These are phyloP conservation scores for Cercospora sp. DNA, from an alignment of 2,329 filamentous ascomycete species.

Conservation along the genomic window DNA sequence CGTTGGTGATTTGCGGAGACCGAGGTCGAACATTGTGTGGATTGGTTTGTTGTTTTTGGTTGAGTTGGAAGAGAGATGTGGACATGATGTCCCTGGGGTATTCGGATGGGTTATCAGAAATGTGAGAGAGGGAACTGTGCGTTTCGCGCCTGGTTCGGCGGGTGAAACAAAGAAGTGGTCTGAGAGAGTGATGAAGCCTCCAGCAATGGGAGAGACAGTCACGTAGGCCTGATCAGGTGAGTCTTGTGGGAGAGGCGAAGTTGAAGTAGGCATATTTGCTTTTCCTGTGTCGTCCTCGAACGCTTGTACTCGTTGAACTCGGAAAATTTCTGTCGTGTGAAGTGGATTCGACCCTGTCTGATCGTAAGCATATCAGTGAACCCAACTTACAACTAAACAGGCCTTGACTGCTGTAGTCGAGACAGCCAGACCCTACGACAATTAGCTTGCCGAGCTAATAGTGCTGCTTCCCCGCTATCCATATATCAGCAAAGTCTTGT, in stretches of 20 bases:
- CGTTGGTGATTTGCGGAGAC: constrained; percentile 49
- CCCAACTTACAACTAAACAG: background rate
- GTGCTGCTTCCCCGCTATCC: background rate
- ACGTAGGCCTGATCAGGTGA: constrained; percentile 33
- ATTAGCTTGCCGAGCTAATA: background rate
- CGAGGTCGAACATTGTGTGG: constrained; percentile 57
- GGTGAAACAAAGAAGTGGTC: constrained; percentile 36
- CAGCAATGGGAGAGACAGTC: constrained; percentile 36
- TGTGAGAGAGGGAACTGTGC: constrained; percentile 55
- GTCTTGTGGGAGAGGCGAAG: constrained; percentile 28
- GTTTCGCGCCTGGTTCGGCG: constrained; percentile 46
- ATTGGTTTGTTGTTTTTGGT: constrained; percentile 28
- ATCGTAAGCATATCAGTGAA: background rate
- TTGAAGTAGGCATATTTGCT: background rate
- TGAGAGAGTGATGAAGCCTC: constrained; percentile 36
- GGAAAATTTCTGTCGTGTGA: background rate
- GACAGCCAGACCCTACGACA: background rate
- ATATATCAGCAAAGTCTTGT: background rate
- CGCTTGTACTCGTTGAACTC: background rate
- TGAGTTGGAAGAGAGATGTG: constrained; percentile 8
- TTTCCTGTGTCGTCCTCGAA: background rate
- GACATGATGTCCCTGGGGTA: constrained; percentile 6
- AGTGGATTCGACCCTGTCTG: background rate
- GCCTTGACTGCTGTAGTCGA: background rate
- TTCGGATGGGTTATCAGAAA: constrained; percentile 55